These are phyloP conservation scores for Rhodomyrtus tomentosa DNA, from an alignment of 345 rosid species.

Conservation along the genomic window DNA sequence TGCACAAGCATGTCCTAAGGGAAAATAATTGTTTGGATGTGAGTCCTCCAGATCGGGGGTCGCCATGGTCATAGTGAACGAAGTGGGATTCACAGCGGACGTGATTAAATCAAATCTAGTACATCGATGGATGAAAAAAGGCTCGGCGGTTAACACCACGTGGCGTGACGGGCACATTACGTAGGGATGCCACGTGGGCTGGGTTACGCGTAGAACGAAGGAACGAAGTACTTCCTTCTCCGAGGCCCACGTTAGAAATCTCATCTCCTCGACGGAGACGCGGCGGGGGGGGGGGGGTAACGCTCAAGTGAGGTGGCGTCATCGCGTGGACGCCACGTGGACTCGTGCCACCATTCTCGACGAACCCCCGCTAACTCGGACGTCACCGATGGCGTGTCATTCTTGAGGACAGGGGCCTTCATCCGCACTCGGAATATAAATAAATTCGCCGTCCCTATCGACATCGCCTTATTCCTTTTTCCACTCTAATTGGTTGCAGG, in stretches of 20 bases:
- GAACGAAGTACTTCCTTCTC: too few species aligned
- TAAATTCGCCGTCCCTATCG: too few species aligned
- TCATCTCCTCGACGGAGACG: neutral
- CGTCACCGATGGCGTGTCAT: neutral
- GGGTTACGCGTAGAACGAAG: neutral
- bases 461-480: too few species aligned
- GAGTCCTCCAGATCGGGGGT: too few species aligned
- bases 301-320: neutral
- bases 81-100: too few species aligned
- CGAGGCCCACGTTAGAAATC: neutral
- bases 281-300: neutral
- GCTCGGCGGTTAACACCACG: neutral
- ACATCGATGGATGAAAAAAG: neutral
- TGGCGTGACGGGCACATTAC: neutral
- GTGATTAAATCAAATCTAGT: neutral
- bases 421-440: too few species aligned
- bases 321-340: neutral
- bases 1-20: too few species aligned
- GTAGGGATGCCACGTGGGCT: neutral
- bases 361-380: neutral
- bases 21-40: too few species aligned
- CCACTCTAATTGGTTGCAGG: too few species aligned
- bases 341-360: neutral
- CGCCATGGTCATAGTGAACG: too few species aligned
- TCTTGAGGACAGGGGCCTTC: too few species aligned